phyloP scores from a whole-genome alignment of 306 rosid genomes.

The Trifolium dubium region DNA sequence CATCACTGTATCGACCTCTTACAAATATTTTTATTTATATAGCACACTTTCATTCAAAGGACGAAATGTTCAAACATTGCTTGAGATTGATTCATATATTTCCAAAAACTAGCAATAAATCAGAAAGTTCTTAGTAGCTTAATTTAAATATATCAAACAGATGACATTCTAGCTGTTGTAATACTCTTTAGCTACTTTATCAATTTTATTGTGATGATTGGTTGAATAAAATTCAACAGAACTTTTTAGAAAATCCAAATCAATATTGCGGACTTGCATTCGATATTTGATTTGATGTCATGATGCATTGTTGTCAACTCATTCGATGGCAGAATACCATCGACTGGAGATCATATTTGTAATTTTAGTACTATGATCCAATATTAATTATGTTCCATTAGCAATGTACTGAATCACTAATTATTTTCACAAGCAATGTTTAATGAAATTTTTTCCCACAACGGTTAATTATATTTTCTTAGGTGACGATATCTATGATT shows the following conservation, averaged over 20 bases:
- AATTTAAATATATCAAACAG: no score
- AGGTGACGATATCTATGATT: background rate
- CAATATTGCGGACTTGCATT: slow-evolving; percentile 2
- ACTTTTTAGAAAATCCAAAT: background rate
- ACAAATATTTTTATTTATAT: background rate
- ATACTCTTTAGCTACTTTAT: background rate
- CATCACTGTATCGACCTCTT: background rate
- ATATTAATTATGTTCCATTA: background rate
- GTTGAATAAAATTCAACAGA: background rate
- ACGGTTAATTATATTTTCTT: background rate
- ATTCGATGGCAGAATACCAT: background rate
- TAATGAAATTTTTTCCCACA: background rate
- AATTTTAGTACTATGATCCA: background rate
- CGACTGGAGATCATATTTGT: slow-evolving; percentile 1
- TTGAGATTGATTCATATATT: background rate
- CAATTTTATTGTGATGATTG: background rate
- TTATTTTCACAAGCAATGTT: background rate
- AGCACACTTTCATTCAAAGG: background rate
- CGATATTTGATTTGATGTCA: background rate
- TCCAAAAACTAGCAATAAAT: background rate
- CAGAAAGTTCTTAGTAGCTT: slow-evolving; percentile 10
- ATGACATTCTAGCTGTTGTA: background rate
- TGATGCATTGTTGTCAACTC: slow-evolving; percentile 2
- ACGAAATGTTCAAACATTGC: slow-evolving; percentile 1
- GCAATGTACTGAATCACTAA: background rate